Evolutionary conservation across 2,329 filamentous ascomycete genomes (phyloP).

Genomic region (Xylaria sp.): DNA sequence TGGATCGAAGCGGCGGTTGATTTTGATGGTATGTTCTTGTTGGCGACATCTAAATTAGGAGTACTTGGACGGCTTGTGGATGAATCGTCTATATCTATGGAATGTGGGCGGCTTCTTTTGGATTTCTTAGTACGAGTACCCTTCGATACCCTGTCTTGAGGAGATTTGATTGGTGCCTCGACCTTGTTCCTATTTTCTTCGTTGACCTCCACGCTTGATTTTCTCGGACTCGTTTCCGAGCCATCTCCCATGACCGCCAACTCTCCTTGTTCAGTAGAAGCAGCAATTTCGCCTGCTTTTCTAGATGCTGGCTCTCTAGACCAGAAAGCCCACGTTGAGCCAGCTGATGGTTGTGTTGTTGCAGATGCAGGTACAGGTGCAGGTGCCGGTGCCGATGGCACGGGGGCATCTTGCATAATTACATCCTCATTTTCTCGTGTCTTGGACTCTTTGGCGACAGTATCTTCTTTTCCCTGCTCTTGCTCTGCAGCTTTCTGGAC

Average conservation of each 20-base stretch:
- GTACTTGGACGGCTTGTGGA: constrained; percentile 51
- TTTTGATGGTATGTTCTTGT: constrained; percentile 47
- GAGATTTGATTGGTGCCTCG: constrained; percentile 47
- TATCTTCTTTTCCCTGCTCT: constrained; percentile 33
- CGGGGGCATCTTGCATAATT: constrained; percentile 56
- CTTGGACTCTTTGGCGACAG: constrained; percentile 40
- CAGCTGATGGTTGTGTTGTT: constrained; percentile 57
- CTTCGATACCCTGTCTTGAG: constrained; percentile 47
- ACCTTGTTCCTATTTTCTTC: constrained; percentile 49
- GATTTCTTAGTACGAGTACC: constrained; percentile 52
- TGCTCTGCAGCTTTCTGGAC: constrained; percentile 33
- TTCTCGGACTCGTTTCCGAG: constrained; percentile 65
- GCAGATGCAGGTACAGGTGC: constrained; percentile 34
- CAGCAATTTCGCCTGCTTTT: constrained; percentile 46
- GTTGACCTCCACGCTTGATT: constrained; percentile 58
- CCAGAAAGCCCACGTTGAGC: constrained; percentile 86
- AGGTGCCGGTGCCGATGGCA: constrained; percentile 42
- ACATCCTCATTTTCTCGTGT: constrained; percentile 55
- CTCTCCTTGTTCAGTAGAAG: constrained; percentile 57
- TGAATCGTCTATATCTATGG: constrained; percentile 59
- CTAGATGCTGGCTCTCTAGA: constrained; percentile 66
- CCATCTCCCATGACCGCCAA: constrained; percentile 68
- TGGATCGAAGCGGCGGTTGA: constrained; percentile 49
- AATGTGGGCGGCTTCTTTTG: constrained; percentile 60
- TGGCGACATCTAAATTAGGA: constrained; percentile 49